Percentiles rank a stretch among this genome's conserved stretches.
phyloP scores from a whole-genome alignment of 2,329 filamentous ascomycete species.

The Phialemonium atrogriseum region DNA sequence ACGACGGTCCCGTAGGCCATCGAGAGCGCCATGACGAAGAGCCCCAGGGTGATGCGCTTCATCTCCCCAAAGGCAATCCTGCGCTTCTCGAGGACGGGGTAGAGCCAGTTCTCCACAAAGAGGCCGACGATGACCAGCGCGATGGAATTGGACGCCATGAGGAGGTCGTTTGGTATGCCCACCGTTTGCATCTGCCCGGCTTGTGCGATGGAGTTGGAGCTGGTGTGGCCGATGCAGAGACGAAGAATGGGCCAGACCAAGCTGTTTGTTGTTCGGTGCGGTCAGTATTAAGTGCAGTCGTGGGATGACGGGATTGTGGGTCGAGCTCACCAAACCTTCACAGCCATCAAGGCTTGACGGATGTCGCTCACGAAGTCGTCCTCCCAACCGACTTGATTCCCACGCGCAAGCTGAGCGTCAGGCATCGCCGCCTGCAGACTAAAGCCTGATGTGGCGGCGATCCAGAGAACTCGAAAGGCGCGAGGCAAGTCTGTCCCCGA shows the following conservation, averaged over 20 bases:
- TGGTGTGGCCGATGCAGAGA: conserved; percentile 49
- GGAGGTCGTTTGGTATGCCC: conserved; percentile 43
- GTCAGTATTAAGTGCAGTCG: neutral
- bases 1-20: conserved; percentile 44
- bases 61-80: conserved; percentile 39
- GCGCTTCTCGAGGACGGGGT: conserved; percentile 32
- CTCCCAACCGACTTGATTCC: no score
- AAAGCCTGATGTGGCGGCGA: no score
- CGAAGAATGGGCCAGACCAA: conserved; percentile 47
- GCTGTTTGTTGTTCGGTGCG: no score
- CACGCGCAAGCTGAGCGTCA: no score
- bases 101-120: conserved; percentile 36
- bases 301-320: neutral
- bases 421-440: no score
- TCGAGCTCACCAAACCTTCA: no score
- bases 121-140: conserved; percentile 39
- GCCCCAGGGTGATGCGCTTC: conserved; percentile 32
- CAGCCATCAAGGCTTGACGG: no score
- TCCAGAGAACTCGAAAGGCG: no score
- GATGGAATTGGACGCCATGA: conserved; percentile 37
- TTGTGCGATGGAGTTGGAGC: conserved; percentile 47
- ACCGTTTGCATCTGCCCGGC: conserved; percentile 37
- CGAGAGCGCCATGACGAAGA: conserved; percentile 30
- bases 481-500: no score
- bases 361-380: no score